Evolutionary conservation across 768 basidiomycete genomes (phyloP).

Genomic region (Phallus indusiatus): DNA sequence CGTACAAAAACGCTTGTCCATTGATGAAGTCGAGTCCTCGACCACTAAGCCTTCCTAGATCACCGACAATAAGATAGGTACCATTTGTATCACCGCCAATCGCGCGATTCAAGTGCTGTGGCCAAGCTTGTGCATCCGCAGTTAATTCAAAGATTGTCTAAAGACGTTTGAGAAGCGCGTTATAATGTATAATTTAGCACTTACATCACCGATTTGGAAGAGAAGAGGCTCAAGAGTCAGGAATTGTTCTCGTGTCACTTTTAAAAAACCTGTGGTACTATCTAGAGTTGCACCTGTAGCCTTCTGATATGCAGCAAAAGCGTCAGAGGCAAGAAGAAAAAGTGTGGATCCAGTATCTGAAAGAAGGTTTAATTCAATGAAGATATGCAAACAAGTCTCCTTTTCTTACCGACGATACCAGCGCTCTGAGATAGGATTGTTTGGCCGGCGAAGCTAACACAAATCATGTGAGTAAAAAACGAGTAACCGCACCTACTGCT

Average conservation of each 20-base stretch:
- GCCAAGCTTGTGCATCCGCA: constrained; percentile 23
- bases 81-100: constrained; percentile 24
- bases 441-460: constrained; percentile 16
- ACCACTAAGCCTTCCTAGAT: constrained; percentile 17
- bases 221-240: neutral
- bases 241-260: neutral
- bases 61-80: constrained; percentile 27
- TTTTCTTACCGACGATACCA: constrained; percentile 36
- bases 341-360: constrained; percentile 30
- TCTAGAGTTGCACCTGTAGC: constrained; percentile 23
- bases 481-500: no score
- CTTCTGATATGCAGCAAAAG: constrained; percentile 31
- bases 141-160: constrained; percentile 9
- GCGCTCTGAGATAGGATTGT: constrained; percentile 27
- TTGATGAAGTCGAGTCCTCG: constrained; percentile 29
- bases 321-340: constrained; percentile 21
- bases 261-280: constrained; percentile 1
- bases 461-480: constrained; percentile 10
- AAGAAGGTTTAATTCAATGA: no score
- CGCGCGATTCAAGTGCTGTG: constrained; percentile 23
- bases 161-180: no score
- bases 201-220: neutral
- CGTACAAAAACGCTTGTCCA: constrained; percentile 20
- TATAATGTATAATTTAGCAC: no score
- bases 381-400: no score